A percentile compares a stretch with the other conserved stretches of the same genome.
phyloP scores from a whole-genome alignment of 2,329 filamentous ascomycete genomes.

The Bipolaris zeicola region DNA sequence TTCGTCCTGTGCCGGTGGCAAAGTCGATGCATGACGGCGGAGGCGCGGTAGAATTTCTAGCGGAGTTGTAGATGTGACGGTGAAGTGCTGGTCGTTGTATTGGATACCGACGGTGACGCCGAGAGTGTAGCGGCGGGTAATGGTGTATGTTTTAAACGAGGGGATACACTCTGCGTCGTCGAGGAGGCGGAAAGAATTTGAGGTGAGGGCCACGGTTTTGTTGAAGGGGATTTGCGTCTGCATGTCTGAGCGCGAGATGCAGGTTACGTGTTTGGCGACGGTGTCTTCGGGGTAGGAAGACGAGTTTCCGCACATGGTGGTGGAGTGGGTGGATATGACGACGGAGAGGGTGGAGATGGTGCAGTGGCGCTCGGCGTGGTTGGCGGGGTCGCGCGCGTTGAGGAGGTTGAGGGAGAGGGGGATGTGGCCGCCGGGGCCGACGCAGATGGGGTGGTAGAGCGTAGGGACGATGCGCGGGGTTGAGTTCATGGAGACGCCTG shows the following conservation, averaged over 20 bases:
- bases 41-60: constrained; percentile 41
- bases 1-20: constrained; percentile 12
- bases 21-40: constrained; percentile 17
- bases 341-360: constrained; percentile 36
- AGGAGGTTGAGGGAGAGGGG: constrained; percentile 34
- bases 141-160: constrained; percentile 43
- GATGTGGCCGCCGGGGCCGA: constrained; percentile 43
- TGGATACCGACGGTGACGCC: constrained; percentile 35
- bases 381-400: constrained; percentile 26
- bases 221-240: constrained; percentile 31
- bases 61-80: constrained; percentile 31
- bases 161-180: constrained; percentile 44
- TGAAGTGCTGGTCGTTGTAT: constrained; percentile 34
- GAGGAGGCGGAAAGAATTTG: constrained; percentile 39
- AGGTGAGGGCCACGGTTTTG: constrained; percentile 26
- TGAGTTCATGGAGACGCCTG: constrained; percentile 20
- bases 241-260: constrained; percentile 36
- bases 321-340: constrained; percentile 42
- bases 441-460: constrained; percentile 33
- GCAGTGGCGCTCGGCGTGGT: constrained; percentile 29
- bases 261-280: constrained; percentile 38
- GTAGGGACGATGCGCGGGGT: constrained; percentile 40
- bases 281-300: constrained; percentile 36
- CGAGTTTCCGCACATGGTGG: constrained; percentile 35
- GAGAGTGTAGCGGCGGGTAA: constrained; percentile 40